Base-by-base conservation (phyloP, 352 stramenopile species). In the Globisporangium recalcitrans region DNA sequence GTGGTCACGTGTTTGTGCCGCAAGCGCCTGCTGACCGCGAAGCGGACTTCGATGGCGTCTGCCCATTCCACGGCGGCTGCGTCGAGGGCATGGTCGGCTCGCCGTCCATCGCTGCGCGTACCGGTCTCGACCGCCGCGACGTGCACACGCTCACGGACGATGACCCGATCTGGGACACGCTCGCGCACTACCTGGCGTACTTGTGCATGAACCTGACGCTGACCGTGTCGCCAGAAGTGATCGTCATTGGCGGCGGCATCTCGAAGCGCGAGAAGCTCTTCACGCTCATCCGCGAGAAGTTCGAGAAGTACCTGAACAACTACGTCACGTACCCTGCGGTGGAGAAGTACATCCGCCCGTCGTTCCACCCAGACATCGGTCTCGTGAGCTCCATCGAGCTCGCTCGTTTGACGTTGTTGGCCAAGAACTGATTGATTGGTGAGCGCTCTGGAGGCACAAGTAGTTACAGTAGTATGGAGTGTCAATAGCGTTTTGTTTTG, bases 211-310 rank as follows among this genome's bases (percentile, higher is more conserved):
- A 96, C 62, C 72, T 99, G 31, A 87, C 97, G 26, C 87, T 99
- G 56, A 82, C 92, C 8, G 89, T 88, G 47, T 98, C 91, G 16
- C 87, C 95, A 9, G 80, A 99, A 67, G 88, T 93, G 46, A 99
- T 99, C 69, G 92, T 98, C 7, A 89, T 99, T 48, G 93, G 93
- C 58, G 97, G 96, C 55, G 97, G 97, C 56, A 89, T 99, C 49
- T 88, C 97, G 67, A 96, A 97, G 74, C 91, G 93, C 47, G 67
- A 72, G 34, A 80, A 88, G 48, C 74, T 98, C 27, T 96, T 97
- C 57, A 70, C 86, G 24, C 70, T 88, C 36, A 88, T 93, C 63
- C 85, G 81, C 64, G 70, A 82, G 44, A 91, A 91, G 81, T 95
- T 95, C 64, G 73, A 85, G 51, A 72, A 76, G 27, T 74, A 75